Evolutionary conservation across 805 yeast genomes (phyloP), one percentile per base, ranked within the genome.

Genomic region (Saturnispora ahearnii): DNA sequence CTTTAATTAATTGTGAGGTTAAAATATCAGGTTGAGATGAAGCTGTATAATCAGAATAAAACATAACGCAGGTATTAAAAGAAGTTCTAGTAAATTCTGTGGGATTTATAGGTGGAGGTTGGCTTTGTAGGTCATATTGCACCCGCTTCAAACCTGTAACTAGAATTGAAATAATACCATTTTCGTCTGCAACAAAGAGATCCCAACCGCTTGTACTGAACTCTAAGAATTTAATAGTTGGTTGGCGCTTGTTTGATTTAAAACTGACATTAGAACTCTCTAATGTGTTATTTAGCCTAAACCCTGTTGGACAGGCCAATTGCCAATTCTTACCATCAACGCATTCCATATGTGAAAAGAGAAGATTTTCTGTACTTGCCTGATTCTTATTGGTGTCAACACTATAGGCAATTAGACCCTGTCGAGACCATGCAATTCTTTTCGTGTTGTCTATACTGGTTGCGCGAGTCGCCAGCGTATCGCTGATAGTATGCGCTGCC

Each of bases 181-280:
- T 61, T 22, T 73, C 74, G 62, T 90, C 98, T 41, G 85, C 73
- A 3, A 85, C 77, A 2, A 95, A 95, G 44, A 93, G 72, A 59
- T 90, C 96, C 50, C 85, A 80, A 42, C 91, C 91, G 0, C 82
- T 70, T 44, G 81, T 78, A 51, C 93, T 82, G 89, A 96, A 93
- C 37, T 75, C 69, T 5, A 87, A 75, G 26, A 72, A 59, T 1
- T 72, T 45, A 1, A 64, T 44, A 3, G 55, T 51, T 0, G 67
- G 57, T 12, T 29, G 53, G 34, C 18, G 28, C 24, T 34, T 48
- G 18, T 24, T 47, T 8, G 50, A 41, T 21, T 41, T 47, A 15
- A 41, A 41, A n/a, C 30, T 33, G 5, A 32, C 34, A 26, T 32
- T 38, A 21, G 46, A 34, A 21, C 36, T 36, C 24, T 41, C 46